Percentiles rank a stretch among this genome's conserved stretches.
phyloP scores from a whole-genome alignment of 768 basidiomycete species.

The Leucocoprinus birnbaumii region DNA sequence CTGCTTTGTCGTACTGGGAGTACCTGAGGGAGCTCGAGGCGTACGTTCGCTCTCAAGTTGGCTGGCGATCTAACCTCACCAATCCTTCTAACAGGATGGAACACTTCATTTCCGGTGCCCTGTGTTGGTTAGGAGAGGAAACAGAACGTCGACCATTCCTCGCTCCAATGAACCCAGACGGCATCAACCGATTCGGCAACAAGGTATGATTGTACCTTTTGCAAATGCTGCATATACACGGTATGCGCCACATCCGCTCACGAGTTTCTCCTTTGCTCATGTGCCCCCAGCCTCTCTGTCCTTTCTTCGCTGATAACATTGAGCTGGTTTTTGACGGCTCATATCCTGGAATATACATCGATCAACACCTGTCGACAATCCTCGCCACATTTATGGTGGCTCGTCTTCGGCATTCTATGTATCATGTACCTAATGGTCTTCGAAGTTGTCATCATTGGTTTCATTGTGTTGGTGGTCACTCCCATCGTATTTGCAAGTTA shows the following conservation, averaged over 20 bases:
- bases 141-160: constrained; percentile 1
- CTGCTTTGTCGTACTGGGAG: constrained; percentile 53
- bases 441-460: constrained; percentile 69
- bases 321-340: constrained; percentile 80
- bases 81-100: background rate
- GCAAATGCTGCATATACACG: constrained; percentile 32
- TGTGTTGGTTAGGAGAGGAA: constrained; percentile 4
- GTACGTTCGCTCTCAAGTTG: constrained; percentile 17
- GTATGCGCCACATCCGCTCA: constrained; percentile 26
- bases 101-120: background rate
- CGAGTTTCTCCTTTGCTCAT: constrained; percentile 16
- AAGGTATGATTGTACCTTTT: constrained; percentile 5
- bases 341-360: constrained; percentile 78
- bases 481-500: constrained; percentile 73
- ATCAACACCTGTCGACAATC: constrained; percentile 67
- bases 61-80: background rate
- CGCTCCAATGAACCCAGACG: constrained; percentile 1
- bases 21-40: constrained; percentile 35
- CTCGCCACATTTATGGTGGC: constrained; percentile 86
- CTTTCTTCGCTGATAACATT: constrained; percentile 70
- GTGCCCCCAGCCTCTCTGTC: constrained; percentile 50
- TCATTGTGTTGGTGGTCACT: constrained; percentile 75
- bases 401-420: constrained; percentile 76
- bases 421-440: constrained; percentile 73
- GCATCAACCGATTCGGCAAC: constrained; percentile 11